Evolutionary conservation across 78 protist genomes (phyloP).

Genomic region (Capsaspora owczarzaki): DNA sequence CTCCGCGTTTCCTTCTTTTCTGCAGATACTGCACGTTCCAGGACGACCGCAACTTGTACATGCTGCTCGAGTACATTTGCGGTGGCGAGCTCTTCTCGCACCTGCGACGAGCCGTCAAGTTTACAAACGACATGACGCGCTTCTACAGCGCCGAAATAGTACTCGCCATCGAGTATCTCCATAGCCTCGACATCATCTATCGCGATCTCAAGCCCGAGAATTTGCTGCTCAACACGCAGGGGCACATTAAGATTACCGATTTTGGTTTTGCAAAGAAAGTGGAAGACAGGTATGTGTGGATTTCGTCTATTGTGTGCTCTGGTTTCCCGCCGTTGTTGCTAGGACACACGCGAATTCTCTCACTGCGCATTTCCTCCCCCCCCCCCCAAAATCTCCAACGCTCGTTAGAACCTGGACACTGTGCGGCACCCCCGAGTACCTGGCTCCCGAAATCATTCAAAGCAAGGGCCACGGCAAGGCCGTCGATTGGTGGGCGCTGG

Average conservation of each 20-base stretch:
- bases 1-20: too few relatives aligned
- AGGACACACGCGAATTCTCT: too few relatives aligned
- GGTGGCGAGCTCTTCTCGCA: conserved; percentile 86
- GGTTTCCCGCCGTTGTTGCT: too few relatives aligned
- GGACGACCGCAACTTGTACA: conserved; percentile 41
- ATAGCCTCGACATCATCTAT: conserved; percentile 13
- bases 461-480: conserved; percentile 24
- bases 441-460: conserved; percentile 40
- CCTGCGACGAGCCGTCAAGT: conserved; percentile 19
- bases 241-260: conserved; percentile 78
- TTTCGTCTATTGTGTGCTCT: too few relatives aligned
- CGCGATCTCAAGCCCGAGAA: conserved; percentile 93
- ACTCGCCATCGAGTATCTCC: conserved; percentile 30
- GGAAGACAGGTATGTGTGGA: background rate
- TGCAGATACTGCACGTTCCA: conserved; percentile 70
- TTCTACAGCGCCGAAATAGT: conserved; percentile 34
- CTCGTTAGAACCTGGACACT: conserved; percentile 54
- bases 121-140: background rate
- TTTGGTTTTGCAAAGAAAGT: conserved; percentile 11
- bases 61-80: conserved; percentile 63
- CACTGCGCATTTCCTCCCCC: too few relatives aligned
- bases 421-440: conserved; percentile 88
- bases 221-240: conserved; percentile 73
- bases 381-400: too few relatives aligned
- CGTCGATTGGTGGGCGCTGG: conserved; percentile 82